phyloP scores from a whole-genome alignment of 139 green algal genomes.

The Pleodorina starrii region DNA sequence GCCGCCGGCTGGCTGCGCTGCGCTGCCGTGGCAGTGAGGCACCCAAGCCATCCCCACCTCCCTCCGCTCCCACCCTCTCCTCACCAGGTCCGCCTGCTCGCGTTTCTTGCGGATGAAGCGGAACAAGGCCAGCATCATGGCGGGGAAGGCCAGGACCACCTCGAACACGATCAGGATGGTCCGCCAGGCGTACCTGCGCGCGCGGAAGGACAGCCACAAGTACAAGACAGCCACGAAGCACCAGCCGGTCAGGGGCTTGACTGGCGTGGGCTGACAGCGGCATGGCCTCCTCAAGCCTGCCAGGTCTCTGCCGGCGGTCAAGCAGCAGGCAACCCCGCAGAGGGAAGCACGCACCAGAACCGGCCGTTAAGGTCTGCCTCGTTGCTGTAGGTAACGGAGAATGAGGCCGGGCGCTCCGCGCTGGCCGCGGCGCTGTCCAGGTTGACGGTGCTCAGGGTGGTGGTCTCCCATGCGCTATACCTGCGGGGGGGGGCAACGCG shows the following conservation, averaged over 20 bases:
- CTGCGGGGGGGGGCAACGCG: no score
- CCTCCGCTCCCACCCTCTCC: no score
- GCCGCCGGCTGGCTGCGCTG: no score
- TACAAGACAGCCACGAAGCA: no score
- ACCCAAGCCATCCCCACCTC: no score
- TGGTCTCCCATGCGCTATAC: constrained; percentile 45
- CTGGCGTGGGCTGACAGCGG: no score
- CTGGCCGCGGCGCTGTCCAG: constrained; percentile 2
- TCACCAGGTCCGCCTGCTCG: constrained; percentile 56
- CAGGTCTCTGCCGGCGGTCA: neutral
- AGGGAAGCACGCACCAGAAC: constrained; percentile 47
- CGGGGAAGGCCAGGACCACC: constrained; percentile 60
- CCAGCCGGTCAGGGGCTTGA: no score
- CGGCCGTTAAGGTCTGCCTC: constrained; percentile 3
- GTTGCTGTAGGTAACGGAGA: constrained; percentile 66
- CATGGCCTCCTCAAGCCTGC: neutral
- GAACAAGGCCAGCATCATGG: constrained; percentile 56
- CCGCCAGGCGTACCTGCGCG: constrained; percentile 57
- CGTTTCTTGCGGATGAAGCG: constrained; percentile 43
- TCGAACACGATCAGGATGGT: constrained; percentile 69
- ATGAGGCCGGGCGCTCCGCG: constrained; percentile 30
- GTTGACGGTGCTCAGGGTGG: neutral
- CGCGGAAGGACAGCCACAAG: neutral
- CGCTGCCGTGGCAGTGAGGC: no score
- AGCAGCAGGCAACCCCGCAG: neutral